Evolutionary conservation across 140 eudicot genomes (phyloP), one percentile per base, ranked within the genome.

Genomic region (Ambrosia hybrid): DNA sequence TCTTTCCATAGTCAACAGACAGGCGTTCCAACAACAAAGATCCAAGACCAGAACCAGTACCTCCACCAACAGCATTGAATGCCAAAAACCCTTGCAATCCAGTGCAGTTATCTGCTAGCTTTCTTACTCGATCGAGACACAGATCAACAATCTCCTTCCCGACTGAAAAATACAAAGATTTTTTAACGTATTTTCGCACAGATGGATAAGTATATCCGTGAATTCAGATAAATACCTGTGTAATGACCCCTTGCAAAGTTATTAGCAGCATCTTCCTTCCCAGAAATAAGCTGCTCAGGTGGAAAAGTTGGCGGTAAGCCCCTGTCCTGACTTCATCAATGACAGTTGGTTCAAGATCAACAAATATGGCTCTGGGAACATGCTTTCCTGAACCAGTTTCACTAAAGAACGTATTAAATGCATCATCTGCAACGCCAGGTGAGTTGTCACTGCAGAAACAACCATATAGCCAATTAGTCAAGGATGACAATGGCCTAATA

Each of bases 61-160:
- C 97, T 67, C 97, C 97, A 80, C 97, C 97, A 51, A 91, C 97
- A 64, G 97, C 97, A 77, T 79, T 88, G 71, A 91, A 91, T 12
- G 88, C 95, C 81, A 91, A 63, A 77, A 91, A 91, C 59, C 96
- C 96, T 85, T 90, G 96, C 87, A 90, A 78, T 5, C 96, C 96
- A 0, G 96, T 90, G 84, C 96, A 90, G 83, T 85, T 90, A 68
- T 90, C 96, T 56, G 96, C 96, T 82, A 90, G 69, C 84, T 90
- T 90, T 81, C 96, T 87, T 61, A 90, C 87, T 56, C 96, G 84
- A 70, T 90, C 96, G 38, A 90, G 91, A 75, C 96, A 90, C 0
- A 87, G 81, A 51, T 90, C 96, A 46, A 90, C 96, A 73, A 90
- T 85, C 82, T 90, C 96, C 79, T 87, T 90, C 62, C 95, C 96